A percentile compares a stretch with the other conserved stretches of the same genome.
These are phyloP conservation scores for Ocimum tenuiflorum DNA, from an alignment of 257 asterid genomes.

Conservation along the genomic window DNA sequence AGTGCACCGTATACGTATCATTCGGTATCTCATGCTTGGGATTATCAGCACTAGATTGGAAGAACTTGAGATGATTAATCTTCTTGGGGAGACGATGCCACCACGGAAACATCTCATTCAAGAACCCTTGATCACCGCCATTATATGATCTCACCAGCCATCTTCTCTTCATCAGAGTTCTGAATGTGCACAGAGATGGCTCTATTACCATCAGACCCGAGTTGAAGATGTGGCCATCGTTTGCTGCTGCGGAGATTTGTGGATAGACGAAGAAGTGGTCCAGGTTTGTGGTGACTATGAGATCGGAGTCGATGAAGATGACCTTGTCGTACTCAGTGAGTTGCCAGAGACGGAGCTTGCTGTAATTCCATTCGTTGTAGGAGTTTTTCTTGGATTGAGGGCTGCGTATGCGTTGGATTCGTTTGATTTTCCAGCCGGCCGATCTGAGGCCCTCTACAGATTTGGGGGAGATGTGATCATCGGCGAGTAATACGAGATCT, in stretches of 20 bases:
- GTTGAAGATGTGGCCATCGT: conserved; percentile 46
- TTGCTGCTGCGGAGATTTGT: conserved; percentile 39
- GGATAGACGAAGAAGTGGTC: conserved; percentile 53
- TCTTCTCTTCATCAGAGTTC: conserved; percentile 42
- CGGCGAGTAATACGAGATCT: conserved; percentile 63
- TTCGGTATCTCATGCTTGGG: not conserved
- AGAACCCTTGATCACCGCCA: conserved; percentile 74
- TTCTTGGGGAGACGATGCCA: conserved; percentile 64
- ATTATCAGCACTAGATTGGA: not conserved
- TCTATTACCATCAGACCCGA: conserved; percentile 69
- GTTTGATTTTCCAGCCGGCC: conserved; percentile 63
- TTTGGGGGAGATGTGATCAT: conserved; percentile 35
- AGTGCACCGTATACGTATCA: conserved; percentile 40
- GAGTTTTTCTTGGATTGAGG: conserved; percentile 36
- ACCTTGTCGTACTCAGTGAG: conserved; percentile 51
- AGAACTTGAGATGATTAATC: conserved; percentile 43
- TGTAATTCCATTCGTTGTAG: conserved; percentile 75
- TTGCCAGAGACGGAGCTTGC: conserved; percentile 75
- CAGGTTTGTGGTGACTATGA: conserved; percentile 38
- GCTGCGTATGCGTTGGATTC: conserved; percentile 43
- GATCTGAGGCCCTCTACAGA: conserved; percentile 36
- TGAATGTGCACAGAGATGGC: conserved; percentile 56
- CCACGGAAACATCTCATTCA: conserved; percentile 68
- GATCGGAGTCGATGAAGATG: conserved; percentile 68
- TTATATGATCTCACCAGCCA: conserved; percentile 46